Base-by-base conservation (phyloP, 139 green algal species). In the Spirogloea muscicola region DNA sequence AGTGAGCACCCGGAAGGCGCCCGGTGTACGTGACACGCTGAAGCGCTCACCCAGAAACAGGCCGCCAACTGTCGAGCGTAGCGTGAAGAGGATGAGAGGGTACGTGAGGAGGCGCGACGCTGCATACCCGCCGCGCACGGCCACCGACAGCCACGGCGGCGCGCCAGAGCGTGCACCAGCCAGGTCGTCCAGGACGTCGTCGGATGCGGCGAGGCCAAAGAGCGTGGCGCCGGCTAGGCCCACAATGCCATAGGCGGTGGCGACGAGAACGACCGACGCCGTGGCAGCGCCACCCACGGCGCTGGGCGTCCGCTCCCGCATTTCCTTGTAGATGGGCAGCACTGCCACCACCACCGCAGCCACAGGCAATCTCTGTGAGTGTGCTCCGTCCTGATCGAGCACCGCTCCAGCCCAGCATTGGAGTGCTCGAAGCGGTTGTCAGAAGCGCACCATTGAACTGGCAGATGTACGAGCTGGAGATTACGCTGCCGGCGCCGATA, bases 21-120 rank as follows among this genome's bases (percentile, higher is more conserved):
- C n/a, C n/a, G n/a, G n/a, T n/a, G n/a, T n/a, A n/a, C n/a, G n/a
- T n/a, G n/a, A n/a, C n/a, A n/a, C n/a, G n/a, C n/a, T n/a, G n/a
- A n/a, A n/a, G n/a, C n/a, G n/a, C n/a, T n/a, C n/a, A n/a, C n/a
- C n/a, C n/a, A n/a, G n/a, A n/a, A n/a, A n/a, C n/a, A n/a, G n/a
- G n/a, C n/a, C n/a, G n/a, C n/a, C n/a, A n/a, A n/a, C n/a, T n/a
- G n/a, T n/a, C n/a, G n/a, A 31, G 0, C 74, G 49, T 5, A 82
- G 49, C 10, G 68, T 34, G 46, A 76, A 82, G 43, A 73, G 48
- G 34, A 82, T 73, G n/a, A 82, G n/a, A 18, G 74, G 74, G 48
- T 81, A 82, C 7, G 44, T 48, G 21, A 82, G 49, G 37, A 71
- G 29, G 27, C 80, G 70, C 36, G 46, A 31, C 18, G 70, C 5